Evolutionary conservation across 2,329 filamentous ascomycete genomes (phyloP).

Genomic region (Drechslerella dactyloides): DNA sequence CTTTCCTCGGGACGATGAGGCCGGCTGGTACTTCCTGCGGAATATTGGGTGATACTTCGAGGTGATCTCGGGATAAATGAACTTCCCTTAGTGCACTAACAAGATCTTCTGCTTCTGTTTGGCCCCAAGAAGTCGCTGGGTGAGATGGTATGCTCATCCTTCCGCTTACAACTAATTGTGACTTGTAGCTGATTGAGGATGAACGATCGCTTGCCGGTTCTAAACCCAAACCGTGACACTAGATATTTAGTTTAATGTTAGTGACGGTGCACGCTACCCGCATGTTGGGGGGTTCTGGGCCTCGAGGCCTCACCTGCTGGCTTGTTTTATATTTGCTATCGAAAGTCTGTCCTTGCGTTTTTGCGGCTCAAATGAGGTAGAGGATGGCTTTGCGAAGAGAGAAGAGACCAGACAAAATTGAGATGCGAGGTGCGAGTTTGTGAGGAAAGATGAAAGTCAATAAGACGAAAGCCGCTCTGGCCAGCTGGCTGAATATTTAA

Average conservation of each 20-base stretch:
- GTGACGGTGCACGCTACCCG: background rate
- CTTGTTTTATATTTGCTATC: background rate
- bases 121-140: background rate
- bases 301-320: background rate
- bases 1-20: background rate
- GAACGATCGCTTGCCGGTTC: slow-evolving; percentile 4
- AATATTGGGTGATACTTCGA: background rate
- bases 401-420: background rate
- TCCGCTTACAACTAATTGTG: background rate
- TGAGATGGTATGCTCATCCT: background rate
- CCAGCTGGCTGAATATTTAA: too few relatives aligned
- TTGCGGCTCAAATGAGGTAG: background rate
- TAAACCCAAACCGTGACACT: slow-evolving; percentile 12
- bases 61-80: background rate
- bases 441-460: background rate
- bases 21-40: too few relatives aligned
- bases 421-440: background rate
- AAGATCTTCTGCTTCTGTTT: background rate
- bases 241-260: slow-evolving; percentile 7
- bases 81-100: background rate
- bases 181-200: slow-evolving; percentile 11
- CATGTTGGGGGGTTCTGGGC: background rate
- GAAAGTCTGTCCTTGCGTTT: background rate
- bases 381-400: background rate
- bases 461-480: background rate